phyloP scores from a whole-genome alignment of 1,139 yeast species.

The Kodamaea ohmeri region DNA sequence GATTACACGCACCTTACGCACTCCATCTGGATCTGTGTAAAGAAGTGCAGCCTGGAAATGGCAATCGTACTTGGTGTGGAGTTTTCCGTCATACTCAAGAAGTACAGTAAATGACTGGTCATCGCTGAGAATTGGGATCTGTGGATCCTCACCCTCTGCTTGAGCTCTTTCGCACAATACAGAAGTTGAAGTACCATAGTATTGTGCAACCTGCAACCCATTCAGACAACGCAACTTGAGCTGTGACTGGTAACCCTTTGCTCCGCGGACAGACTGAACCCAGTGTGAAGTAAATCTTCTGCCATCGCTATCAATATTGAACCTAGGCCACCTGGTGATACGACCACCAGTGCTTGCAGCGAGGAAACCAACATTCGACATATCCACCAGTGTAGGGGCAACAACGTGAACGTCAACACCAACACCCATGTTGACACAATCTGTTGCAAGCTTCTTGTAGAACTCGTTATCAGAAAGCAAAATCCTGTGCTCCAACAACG shows the following conservation, averaged over 20 bases:
- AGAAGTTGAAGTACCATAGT: slow-evolving; percentile 55
- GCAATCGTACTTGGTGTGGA: slow-evolving; percentile 71
- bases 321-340: slow-evolving; percentile 63
- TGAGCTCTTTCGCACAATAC: slow-evolving; percentile 18
- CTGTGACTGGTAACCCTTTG: slow-evolving; percentile 75
- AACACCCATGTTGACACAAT: slow-evolving; percentile 56
- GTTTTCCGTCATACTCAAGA: slow-evolving; percentile 73
- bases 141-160: slow-evolving; percentile 47
- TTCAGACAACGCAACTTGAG: slow-evolving; percentile 84
- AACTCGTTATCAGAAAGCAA: slow-evolving; percentile 61
- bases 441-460: slow-evolving; percentile 59
- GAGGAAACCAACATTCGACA: slow-evolving; percentile 70
- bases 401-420: slow-evolving; percentile 79
- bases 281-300: slow-evolving; percentile 61
- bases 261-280: slow-evolving; percentile 41
- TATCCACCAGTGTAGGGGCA: slow-evolving; percentile 63
- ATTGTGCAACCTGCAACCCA: slow-evolving; percentile 81
- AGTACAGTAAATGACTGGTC: slow-evolving; percentile 72
- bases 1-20: slow-evolving; percentile 78
- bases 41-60: slow-evolving; percentile 90
- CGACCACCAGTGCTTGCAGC: slow-evolving; percentile 73
- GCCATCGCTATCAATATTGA: slow-evolving; percentile 70
- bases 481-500: slow-evolving; percentile 55
- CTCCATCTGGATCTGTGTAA: slow-evolving; percentile 75
- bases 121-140: slow-evolving; percentile 61